Evolutionary conservation across 495 filamentous ascomycete genomes (phyloP), one percentile per base, ranked within the genome.

Genomic region (Xylaria cubensis): DNA sequence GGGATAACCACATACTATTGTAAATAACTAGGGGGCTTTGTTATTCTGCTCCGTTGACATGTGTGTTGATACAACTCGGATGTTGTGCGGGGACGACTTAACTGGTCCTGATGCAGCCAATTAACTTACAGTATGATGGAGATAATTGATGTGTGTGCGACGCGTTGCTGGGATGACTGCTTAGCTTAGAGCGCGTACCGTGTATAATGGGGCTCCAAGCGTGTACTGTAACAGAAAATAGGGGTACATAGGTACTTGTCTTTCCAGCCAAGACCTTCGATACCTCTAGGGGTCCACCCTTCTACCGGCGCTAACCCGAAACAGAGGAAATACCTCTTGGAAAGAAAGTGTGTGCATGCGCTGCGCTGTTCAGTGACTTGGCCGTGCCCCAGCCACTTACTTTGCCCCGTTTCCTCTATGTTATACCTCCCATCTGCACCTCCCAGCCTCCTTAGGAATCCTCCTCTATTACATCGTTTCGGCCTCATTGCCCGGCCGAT

Each of bases 351-450:
- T 17, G 21, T 58, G 69, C 70, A 56, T 65, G 48, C 65, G 69
- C 69, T 71, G 62, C 13, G 58, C 58, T 61, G 58, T 61, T 72
- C 70, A 67, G 63, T 72, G 70, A 72, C 70, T 61, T 72, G 70
- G 62, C 64, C 56, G 56, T 65, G 65, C 64, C 71, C 71, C 71
- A 68, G 71, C 71, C 71, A 73, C 71, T 73, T 56, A 19, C 71
- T 73, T 73, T 69, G 56, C 56, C 64, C 64, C 21, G 56, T 69
- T 73, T 44, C 65, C 71, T 46, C 41, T 42, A 58, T 50, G 26
- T 19, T 50, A 19, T 19, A 50, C 46, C 46, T 24, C 44, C 24
- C 46, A 24, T 39, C 17, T 39, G 42, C 41, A 56, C 53, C 32
- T 72, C 69, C 59, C 69, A 71, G 59, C 42, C 59, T 62, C 62